Evolutionary conservation across 768 basidiomycete genomes (phyloP).

Genomic region (Tulasnella sp.): DNA sequence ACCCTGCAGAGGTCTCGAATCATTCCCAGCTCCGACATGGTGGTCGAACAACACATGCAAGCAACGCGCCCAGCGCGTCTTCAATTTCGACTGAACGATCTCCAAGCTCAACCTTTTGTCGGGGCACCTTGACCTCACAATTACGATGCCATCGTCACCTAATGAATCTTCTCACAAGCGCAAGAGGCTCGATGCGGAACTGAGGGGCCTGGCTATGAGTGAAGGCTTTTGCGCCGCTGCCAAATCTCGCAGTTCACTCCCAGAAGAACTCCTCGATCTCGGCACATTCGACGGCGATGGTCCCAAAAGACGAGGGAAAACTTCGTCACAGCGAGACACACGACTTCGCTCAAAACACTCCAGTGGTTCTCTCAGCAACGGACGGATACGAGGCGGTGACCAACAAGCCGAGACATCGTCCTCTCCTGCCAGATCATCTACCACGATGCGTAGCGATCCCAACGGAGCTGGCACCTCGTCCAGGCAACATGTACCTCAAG

Average conservation of each 20-base stretch:
- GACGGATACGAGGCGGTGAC: too few relatives aligned
- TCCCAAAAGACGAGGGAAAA: too few relatives aligned
- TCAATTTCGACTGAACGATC: background rate
- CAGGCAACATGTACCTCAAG: too few relatives aligned
- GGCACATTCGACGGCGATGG: background rate
- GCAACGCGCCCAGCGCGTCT: background rate
- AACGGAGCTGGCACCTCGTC: too few relatives aligned
- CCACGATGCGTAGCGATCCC: too few relatives aligned
- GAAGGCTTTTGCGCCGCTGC: conserved; percentile 3
- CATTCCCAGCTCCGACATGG: too few relatives aligned
- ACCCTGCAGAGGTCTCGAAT: too few relatives aligned
- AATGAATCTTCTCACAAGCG: background rate
- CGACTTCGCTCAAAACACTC: too few relatives aligned
- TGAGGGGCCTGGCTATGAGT: background rate
- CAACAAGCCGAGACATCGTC: too few relatives aligned
- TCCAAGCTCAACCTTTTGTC: background rate
- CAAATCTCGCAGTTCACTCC: conserved; percentile 3
- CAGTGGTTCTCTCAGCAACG: too few relatives aligned
- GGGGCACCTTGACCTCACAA: background rate
- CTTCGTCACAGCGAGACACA: too few relatives aligned
- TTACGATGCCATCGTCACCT: background rate
- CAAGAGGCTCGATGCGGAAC: background rate
- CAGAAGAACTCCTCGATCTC: background rate
- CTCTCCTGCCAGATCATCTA: too few relatives aligned
- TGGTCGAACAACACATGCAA: background rate